Evolutionary conservation across 208 protist genomes (phyloP).

Genomic region (Trypanosoma platydactyli): DNA sequence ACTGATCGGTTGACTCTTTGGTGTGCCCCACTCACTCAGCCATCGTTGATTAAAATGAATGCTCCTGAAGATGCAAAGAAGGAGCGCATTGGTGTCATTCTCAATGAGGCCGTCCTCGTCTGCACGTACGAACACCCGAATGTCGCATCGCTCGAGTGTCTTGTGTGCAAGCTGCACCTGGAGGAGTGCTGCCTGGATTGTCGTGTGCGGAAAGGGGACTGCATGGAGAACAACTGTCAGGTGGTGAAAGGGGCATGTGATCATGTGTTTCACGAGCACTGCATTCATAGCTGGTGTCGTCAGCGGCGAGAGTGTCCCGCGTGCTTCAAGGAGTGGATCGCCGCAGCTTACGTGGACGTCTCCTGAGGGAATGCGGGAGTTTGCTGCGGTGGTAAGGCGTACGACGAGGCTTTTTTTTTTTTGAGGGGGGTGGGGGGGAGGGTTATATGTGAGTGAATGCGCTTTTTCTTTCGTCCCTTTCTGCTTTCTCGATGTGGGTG

Average conservation of each 20-base stretch:
- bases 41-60: neutral
- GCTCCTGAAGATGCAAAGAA: neutral
- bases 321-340: slow-evolving; percentile 55
- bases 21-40: no score
- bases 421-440: no score
- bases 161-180: slow-evolving; percentile 28
- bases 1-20: no score
- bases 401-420: neutral
- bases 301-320: slow-evolving; percentile 56
- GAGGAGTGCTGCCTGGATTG: slow-evolving; percentile 22
- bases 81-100: slow-evolving; percentile 15
- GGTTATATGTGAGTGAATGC: no score
- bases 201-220: neutral
- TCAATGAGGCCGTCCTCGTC: slow-evolving; percentile 23
- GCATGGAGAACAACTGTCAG: slow-evolving; percentile 13
- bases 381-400: neutral
- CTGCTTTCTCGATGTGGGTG: no score
- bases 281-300: slow-evolving; percentile 55
- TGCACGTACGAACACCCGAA: slow-evolving; percentile 24
- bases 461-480: no score
- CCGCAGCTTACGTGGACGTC: slow-evolving; percentile 16
- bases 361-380: neutral
- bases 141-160: slow-evolving; percentile 18
- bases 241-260: slow-evolving; percentile 50
- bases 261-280: slow-evolving; percentile 79